Evolutionary conservation across 2,329 filamentous ascomycete genomes (phyloP).

Genomic region (Epichloe glyceriae): DNA sequence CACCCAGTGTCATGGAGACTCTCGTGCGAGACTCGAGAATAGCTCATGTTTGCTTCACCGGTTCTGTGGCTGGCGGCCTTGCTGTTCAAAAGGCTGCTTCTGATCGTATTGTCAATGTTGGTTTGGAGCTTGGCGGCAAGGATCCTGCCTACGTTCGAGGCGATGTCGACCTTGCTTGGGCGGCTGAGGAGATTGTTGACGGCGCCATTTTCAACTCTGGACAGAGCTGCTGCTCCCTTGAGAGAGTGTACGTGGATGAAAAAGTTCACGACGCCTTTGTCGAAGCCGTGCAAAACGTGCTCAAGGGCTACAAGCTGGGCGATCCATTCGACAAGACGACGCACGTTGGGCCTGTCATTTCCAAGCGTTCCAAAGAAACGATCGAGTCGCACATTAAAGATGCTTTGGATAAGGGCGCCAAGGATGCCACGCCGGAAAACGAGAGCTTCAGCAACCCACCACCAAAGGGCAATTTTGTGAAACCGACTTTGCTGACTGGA

Average conservation of each 20-base stretch:
- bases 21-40: constrained; percentile 68
- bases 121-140: constrained; percentile 86
- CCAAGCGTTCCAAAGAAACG: constrained; percentile 59
- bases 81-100: constrained; percentile 75
- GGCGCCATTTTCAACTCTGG: constrained; percentile 96
- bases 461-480: constrained; percentile 74
- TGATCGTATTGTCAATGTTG: constrained; percentile 73
- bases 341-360: constrained; percentile 80
- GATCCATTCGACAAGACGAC: constrained; percentile 70
- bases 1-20: constrained; percentile 60
- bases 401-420: constrained; percentile 71
- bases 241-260: constrained; percentile 82
- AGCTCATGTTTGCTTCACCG: constrained; percentile 81
- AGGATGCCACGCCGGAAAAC: constrained; percentile 73
- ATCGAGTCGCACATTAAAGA: constrained; percentile 73
- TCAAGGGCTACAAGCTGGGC: constrained; percentile 74
- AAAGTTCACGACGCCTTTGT: constrained; percentile 76
- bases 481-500: constrained; percentile 67
- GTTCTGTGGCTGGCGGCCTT: constrained; percentile 77
- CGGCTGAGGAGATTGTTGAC: constrained; percentile 86
- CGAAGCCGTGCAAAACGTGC: constrained; percentile 62
- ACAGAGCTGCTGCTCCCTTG: constrained; percentile 92
- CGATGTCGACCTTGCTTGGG: constrained; percentile 84
- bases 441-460: constrained; percentile 60
- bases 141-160: constrained; percentile 80